These are phyloP conservation scores for Yamadazyma nakazawae DNA, from an alignment of 805 yeast species.

Conservation along the genomic window DNA sequence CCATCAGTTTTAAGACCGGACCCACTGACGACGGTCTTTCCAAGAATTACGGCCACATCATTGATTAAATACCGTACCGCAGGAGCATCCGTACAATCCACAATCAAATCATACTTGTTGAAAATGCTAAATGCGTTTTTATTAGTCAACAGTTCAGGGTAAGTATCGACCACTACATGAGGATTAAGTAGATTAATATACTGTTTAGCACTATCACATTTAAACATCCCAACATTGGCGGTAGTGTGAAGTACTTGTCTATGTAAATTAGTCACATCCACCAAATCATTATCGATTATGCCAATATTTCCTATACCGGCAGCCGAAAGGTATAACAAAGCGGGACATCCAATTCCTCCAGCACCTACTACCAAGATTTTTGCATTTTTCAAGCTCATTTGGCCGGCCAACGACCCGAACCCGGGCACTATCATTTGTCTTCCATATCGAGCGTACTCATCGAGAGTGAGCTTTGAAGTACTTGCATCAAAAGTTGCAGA, in stretches of 20 bases:
- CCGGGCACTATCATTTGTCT: conserved; percentile 93
- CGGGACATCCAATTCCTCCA: conserved; percentile 96
- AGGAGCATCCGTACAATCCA: conserved; percentile 96
- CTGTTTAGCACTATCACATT: conserved; percentile 74
- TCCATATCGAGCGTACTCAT: conserved; percentile 83
- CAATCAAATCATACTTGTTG: conserved; percentile 63
- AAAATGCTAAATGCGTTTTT: conserved; percentile 64
- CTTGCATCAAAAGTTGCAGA: conserved; percentile 10
- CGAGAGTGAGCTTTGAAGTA: conserved; percentile 32
- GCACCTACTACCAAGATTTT: conserved; percentile 84
- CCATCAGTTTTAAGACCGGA: conserved; percentile 93
- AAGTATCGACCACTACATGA: conserved; percentile 50
- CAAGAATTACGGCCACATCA: conserved; percentile 70
- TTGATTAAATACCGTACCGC: conserved; percentile 80
- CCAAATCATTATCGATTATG: conserved; percentile 81
- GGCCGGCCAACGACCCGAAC: conserved; percentile 53
- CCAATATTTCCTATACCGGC: conserved; percentile 87
- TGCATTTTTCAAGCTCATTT: conserved; percentile 53
- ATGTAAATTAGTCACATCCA: conserved; percentile 83
- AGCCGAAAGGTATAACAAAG: conserved; percentile 76
- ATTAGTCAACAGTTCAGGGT: conserved; percentile 49
- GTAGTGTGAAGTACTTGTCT: conserved; percentile 82
- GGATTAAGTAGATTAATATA: conserved; percentile 64
- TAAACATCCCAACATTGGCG: conserved; percentile 60
- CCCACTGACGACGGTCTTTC: conserved; percentile 80